Evolutionary conservation across 2,329 filamentous ascomycete genomes (phyloP), one percentile per base, ranked within the genome.

Genomic region (Trichoderma sp.): DNA sequence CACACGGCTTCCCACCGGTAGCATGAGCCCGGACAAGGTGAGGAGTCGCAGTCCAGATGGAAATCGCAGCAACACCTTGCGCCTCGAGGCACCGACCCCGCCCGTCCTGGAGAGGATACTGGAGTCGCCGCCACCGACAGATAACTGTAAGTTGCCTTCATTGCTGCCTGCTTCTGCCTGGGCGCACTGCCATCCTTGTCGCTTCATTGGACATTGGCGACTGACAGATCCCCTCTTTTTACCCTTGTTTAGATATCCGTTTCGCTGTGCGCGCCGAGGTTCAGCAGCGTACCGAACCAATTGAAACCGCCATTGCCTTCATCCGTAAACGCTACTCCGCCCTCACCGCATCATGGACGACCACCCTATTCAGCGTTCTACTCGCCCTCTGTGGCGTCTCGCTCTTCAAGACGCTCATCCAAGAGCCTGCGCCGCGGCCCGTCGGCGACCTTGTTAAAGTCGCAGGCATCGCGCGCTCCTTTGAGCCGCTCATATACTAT

Each of bases 401-500:
- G 8, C 82, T 90, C 27, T 78, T 92, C 73, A 87, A 89, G 71
- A 85, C 88, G 11, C 81, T 96, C 19, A 87, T 92, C 63, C 86
- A 91, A 70, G 92, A 93, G 13, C 90, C 89, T 85, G 72, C 78
- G 3, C 75, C 78, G 3, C 78, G 78, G 5, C 80, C 80, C 8
- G 78, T 76, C 16, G 80, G 79, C 53, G 94, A 97, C 77, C 85
- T 98, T 19, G 91, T 97, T 77, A 97, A 97, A 78, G 91, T 97
- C 29, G 94, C 94, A 4, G 90, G 91, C 63, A 88, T 98, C 72
- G 94, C 94, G 60, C 93, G 93, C 75, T 93, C 93, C 11, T 97
- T 97, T 76, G 95, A 97, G 79, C 95, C 95, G 6, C 86, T 97
- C 56, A 96, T 98, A 71, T 96, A 96, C 82, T 97, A 96, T 77